phyloP scores from a whole-genome alignment of 2,329 filamentous ascomycete species.

The Ceratocystis cubensis region DNA sequence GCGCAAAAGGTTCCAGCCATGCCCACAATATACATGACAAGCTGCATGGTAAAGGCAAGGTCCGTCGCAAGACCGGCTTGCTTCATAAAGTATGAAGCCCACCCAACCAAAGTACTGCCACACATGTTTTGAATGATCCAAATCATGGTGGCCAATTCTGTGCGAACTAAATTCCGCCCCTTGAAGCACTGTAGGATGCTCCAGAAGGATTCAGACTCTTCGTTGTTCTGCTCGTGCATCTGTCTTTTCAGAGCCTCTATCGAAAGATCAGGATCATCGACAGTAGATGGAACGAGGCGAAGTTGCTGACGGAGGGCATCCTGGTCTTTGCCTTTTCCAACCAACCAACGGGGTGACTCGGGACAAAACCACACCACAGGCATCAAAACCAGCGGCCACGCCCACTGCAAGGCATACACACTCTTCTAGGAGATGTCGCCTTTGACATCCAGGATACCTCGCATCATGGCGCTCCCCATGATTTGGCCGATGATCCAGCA shows the following conservation, averaged over 20 bases:
- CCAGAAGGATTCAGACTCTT: conserved; percentile 24
- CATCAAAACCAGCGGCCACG: conserved; percentile 32
- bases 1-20: conserved; percentile 33
- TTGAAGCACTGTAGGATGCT: conserved; percentile 34
- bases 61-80: conserved; percentile 27
- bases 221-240: conserved; percentile 13
- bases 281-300: conserved; percentile 24
- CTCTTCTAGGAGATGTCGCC: conserved; percentile 34
- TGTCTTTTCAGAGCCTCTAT: conserved; percentile 22
- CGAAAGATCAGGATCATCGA: conserved; percentile 25
- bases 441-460: conserved; percentile 27
- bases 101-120: conserved; percentile 27
- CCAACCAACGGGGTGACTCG: conserved; percentile 35
- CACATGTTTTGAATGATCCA: conserved; percentile 27
- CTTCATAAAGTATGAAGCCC: conserved; percentile 30
- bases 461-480: conserved; percentile 31
- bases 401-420: conserved; percentile 36
- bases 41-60: conserved; percentile 25
- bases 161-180: conserved; percentile 31
- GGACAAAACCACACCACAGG: conserved; percentile 28
- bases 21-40: conserved; percentile 29
- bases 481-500: conserved; percentile 34
- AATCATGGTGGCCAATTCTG: conserved; percentile 29
- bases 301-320: conserved; percentile 25
- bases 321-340: conserved; percentile 30